These are phyloP conservation scores for Stephania yunnanensis DNA, from an alignment of 164 flowering plant species.

Conservation along the genomic window DNA sequence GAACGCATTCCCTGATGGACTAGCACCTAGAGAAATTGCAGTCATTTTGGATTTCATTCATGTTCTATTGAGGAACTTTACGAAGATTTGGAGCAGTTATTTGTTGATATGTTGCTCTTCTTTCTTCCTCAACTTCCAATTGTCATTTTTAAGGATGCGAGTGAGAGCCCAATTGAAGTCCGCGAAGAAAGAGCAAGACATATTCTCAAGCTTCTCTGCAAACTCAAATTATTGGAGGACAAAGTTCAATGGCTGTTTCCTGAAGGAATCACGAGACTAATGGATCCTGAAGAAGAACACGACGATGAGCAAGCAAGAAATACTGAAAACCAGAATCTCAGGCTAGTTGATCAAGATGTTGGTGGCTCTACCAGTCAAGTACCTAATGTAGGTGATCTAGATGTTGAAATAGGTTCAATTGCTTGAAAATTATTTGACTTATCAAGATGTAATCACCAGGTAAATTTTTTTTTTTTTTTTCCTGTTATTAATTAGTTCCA, in stretches of 20 bases:
- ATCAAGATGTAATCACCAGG: too few relatives aligned
- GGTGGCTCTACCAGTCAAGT: too few relatives aligned
- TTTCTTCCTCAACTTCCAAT: background rate
- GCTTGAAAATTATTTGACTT: too few relatives aligned
- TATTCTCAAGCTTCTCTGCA: background rate
- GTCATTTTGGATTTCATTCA: background rate
- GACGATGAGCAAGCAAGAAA: too few relatives aligned
- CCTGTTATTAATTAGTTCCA: too few relatives aligned
- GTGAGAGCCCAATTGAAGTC: background rate
- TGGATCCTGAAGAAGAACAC: background rate
- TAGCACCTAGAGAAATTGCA: background rate
- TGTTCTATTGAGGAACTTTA: background rate
- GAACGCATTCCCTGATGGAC: background rate
- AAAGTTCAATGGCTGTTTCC: background rate
- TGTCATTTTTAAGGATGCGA: background rate
- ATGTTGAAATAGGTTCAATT: too few relatives aligned
- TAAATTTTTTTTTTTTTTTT: too few relatives aligned
- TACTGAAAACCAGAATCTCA: too few relatives aligned
- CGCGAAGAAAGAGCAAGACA: background rate
- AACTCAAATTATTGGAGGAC: background rate
- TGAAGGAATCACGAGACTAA: background rate
- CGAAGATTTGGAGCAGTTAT: background rate
- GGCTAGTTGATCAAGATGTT: too few relatives aligned
- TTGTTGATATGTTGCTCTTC: background rate
- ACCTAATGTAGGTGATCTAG: too few relatives aligned